Base-by-base conservation (phyloP, 2,329 filamentous ascomycete species). In the Fusarium ambrosium region DNA sequence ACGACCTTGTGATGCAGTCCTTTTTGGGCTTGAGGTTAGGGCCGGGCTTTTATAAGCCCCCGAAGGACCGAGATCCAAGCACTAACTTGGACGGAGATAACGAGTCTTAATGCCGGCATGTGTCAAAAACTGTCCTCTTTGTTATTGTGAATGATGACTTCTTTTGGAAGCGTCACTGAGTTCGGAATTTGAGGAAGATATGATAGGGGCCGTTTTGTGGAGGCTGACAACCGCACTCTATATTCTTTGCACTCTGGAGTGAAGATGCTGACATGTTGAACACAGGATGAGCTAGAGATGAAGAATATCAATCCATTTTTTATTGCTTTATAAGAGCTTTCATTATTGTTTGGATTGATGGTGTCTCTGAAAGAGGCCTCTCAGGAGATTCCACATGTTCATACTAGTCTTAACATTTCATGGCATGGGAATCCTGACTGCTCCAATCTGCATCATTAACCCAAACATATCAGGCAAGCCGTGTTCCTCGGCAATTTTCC, bases 261-360 rank as follows among this genome's bases (percentile, higher is more conserved):
- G 0, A 3, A 41, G 39, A 41, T 20, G n/a, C 10, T 20, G 41
- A 22, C n/a, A 22, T 6, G 20, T 14, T 14, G 11, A 1, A 22
- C 7, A 22, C 6, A 4, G 1, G 6, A 16, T 45, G 6, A 22
- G 4, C 2, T 45, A 2, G 6, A 22, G 7, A 22, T 16, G 13
- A 13, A 22, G 2, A 1, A 22, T 2, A 9, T 16, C 14, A 8
- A 13, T 4, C 11, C 20, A 0, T 45, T 22, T 14, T 45, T 22
- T 29, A 11, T 14, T 16, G 13, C 2, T 22, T 20, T 9, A 45
- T 7, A 22, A 22, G 20, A 45, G 3, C 20, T 14, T 45, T 22
- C 7, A 9, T 1, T 22, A 0, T 0, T 3, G 6, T 8, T 22
- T 22, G 6, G 1, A 45, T 8, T 0, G 5, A 14, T 7, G 11